phyloP scores from a whole-genome alignment of 148 eudicot genomes.

The Chenopodium berlandieri region DNA sequence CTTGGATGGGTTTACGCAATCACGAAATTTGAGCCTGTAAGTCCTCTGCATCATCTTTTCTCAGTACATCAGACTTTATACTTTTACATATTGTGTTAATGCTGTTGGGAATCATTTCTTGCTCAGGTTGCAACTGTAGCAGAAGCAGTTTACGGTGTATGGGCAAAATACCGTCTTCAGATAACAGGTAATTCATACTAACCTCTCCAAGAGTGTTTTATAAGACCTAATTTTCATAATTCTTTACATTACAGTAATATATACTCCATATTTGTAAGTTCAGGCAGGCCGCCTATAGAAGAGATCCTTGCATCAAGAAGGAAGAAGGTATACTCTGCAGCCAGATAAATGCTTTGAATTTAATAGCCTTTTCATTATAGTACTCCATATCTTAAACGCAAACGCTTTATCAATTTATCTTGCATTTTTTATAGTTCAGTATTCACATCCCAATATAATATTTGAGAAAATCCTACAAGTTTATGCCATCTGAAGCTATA shows the following conservation, averaged over 20 bases:
- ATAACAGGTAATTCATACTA: constrained; percentile 55
- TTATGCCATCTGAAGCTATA: neutral
- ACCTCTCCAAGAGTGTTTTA: neutral
- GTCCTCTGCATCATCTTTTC: constrained; percentile 23
- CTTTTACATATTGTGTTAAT: neutral
- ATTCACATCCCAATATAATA: neutral
- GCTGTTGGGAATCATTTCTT: constrained; percentile 10
- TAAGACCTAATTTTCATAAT: neutral
- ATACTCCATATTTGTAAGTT: constrained; percentile 6
- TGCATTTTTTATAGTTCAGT: neutral
- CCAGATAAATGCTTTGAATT: neutral
- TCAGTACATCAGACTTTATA: neutral
- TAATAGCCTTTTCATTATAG: neutral
- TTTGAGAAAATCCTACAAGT: neutral
- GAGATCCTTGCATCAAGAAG: constrained; percentile 63
- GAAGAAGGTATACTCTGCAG: constrained; percentile 46
- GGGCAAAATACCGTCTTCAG: constrained; percentile 93
- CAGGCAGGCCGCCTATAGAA: constrained; percentile 84
- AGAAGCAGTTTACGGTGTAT: constrained; percentile 69
- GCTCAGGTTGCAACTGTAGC: constrained; percentile 74
- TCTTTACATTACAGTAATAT: neutral
- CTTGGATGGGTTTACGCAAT: constrained; percentile 96
- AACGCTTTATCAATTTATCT: neutral
- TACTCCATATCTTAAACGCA: neutral
- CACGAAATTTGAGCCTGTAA: constrained; percentile 90